These are phyloP conservation scores for Thermoascus crustaceus DNA, from an alignment of 2,329 filamentous ascomycete genomes.

Conservation along the genomic window DNA sequence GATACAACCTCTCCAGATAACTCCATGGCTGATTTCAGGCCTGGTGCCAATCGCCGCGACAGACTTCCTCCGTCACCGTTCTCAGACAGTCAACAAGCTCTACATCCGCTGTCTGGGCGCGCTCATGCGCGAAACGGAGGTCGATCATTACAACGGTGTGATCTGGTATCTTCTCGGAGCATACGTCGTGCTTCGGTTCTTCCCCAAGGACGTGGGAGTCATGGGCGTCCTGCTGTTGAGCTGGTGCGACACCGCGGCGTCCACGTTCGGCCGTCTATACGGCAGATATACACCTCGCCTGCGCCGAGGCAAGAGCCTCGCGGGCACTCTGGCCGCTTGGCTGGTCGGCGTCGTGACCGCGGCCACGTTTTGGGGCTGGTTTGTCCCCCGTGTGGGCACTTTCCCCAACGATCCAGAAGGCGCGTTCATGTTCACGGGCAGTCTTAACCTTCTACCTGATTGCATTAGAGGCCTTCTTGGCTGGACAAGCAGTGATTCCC, in stretches of 20 bases:
- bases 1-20: conserved; percentile 66
- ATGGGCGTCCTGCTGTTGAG: conserved; percentile 84
- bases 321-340: conserved; percentile 79
- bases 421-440: conserved; percentile 73
- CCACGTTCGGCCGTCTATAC: conserved; percentile 84
- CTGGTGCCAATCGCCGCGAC: conserved; percentile 76
- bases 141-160: conserved; percentile 88
- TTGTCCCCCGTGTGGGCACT: conserved; percentile 61
- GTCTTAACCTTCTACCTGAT: conserved; percentile 58
- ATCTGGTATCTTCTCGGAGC: conserved; percentile 93
- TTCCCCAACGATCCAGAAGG: conserved; percentile 61
- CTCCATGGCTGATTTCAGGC: conserved; percentile 71
- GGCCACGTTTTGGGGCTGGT: conserved; percentile 76
- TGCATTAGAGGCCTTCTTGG: conserved; percentile 53
- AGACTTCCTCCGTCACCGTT: conserved; percentile 77
- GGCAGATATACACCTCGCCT: conserved; percentile 82
- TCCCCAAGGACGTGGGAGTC: conserved; percentile 87
- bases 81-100: conserved; percentile 69
- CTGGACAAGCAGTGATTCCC: conserved; percentile 47
- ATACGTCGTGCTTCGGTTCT: conserved; percentile 75
- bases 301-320: conserved; percentile 80
- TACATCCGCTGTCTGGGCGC: conserved; percentile 82
- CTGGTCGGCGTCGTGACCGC: conserved; percentile 75
- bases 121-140: conserved; percentile 95
- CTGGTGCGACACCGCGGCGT: conserved; percentile 97